Evolutionary conservation across 2,329 filamentous ascomycete genomes (phyloP).

Genomic region (Achaetomium macrosporum): DNA sequence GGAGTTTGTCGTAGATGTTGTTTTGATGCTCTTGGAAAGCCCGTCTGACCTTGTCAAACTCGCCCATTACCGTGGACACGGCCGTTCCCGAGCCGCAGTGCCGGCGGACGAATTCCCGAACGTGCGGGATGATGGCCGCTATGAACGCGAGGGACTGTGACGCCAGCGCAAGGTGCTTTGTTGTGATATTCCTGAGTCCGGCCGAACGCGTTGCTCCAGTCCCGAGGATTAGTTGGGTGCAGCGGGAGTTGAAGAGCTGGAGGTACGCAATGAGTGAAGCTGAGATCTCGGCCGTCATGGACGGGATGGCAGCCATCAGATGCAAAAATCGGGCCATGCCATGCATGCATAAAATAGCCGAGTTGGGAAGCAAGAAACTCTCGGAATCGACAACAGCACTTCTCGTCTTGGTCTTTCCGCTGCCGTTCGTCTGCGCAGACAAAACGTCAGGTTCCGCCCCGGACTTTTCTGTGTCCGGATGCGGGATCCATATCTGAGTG

Average conservation of each 20-base stretch:
- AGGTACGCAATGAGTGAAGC: conserved; percentile 76
- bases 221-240: conserved; percentile 92
- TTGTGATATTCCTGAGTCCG: conserved; percentile 92
- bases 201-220: conserved; percentile 85
- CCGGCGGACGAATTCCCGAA: conserved; percentile 84
- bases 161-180: conserved; percentile 87
- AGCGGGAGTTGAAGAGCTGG: conserved; percentile 90
- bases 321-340: conserved; percentile 79
- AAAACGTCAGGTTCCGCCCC: conserved; percentile 12
- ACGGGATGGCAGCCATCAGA: conserved; percentile 78
- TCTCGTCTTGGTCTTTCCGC: conserved; percentile 58
- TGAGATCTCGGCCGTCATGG: conserved; percentile 79
- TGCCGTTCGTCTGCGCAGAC: conserved; percentile 36
- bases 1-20: conserved; percentile 85
- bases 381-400: conserved; percentile 77
- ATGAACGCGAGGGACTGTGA: conserved; percentile 86
- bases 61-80: conserved; percentile 59
- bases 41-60: conserved; percentile 83
- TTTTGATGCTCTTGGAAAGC: conserved; percentile 84
- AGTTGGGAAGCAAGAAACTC: conserved; percentile 77
- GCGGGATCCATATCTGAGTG: conserved; percentile 52
- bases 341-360: conserved; percentile 72
- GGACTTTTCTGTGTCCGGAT: conserved; percentile 34
- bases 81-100: conserved; percentile 53
- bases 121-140: conserved; percentile 78